phyloP scores from a whole-genome alignment of 2,329 filamentous ascomycete species.

The Aspergillus texensis region DNA sequence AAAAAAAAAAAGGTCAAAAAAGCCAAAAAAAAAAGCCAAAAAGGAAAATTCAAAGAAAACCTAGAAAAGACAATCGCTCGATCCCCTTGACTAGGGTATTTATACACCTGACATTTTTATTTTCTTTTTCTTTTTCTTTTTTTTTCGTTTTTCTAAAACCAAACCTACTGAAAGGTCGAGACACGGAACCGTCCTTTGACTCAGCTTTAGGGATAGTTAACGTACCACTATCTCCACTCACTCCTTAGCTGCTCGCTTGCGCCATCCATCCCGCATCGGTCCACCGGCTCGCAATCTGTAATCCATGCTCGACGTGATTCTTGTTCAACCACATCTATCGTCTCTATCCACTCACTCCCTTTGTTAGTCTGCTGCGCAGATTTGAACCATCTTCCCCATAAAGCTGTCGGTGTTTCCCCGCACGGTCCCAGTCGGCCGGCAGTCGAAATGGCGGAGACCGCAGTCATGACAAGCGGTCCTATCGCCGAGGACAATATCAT shows the following conservation, averaged over 20 bases:
- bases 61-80: not conserved
- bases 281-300: conserved; percentile 30
- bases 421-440: conserved; percentile 24
- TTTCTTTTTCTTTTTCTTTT: not conserved
- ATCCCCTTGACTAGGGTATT: not conserved
- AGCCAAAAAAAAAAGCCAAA: not conserved
- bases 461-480: conserved; percentile 38
- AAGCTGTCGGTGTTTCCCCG: conserved; percentile 9
- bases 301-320: conserved; percentile 34
- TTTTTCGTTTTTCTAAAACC: not conserved
- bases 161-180: conserved; percentile 11
- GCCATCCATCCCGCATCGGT: conserved; percentile 31
- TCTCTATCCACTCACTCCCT: conserved; percentile 19
- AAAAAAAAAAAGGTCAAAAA: not conserved
- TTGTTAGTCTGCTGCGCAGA: conserved; percentile 36
- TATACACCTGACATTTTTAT: not conserved
- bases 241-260: conserved; percentile 30
- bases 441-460: conserved; percentile 40
- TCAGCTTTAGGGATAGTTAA: conserved; percentile 21
- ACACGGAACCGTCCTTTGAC: conserved; percentile 19
- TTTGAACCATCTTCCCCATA: conserved; percentile 23
- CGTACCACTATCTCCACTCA: conserved; percentile 22
- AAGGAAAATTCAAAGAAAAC: not conserved
- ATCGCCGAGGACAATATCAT: conserved; percentile 89
- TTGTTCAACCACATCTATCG: conserved; percentile 33